These are phyloP conservation scores for Cystobasidium pallidum DNA, from an alignment of 1,284 basidiomycete genomes.

Conservation along the genomic window DNA sequence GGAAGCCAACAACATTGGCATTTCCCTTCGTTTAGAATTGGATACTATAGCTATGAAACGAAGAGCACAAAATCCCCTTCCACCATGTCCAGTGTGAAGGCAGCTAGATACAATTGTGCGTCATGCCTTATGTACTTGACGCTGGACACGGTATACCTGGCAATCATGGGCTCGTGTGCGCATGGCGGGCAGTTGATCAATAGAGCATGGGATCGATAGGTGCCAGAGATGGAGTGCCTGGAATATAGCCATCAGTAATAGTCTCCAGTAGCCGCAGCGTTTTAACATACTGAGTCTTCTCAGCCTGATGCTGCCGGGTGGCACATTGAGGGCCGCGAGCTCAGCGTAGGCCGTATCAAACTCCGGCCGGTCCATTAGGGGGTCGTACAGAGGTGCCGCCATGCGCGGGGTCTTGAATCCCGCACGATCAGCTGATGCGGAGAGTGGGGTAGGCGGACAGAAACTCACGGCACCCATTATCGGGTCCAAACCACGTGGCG, in stretches of 20 bases:
- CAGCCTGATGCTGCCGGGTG: constrained; percentile 9
- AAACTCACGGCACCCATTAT: background rate
- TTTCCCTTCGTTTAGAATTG: too few species aligned
- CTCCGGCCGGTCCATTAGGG: background rate
- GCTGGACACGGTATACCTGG: too few species aligned
- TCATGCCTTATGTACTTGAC: too few species aligned
- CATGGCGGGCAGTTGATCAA: background rate
- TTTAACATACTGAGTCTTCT: constrained; percentile 15
- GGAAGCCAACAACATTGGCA: too few species aligned
- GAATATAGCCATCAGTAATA: background rate
- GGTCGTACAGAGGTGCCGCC: background rate
- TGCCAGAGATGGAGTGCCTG: background rate
- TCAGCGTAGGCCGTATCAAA: constrained; percentile 3
- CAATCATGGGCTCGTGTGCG: background rate
- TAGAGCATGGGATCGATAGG: constrained; percentile 1
- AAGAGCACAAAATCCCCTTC: too few species aligned
- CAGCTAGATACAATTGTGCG: too few species aligned
- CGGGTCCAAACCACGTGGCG: background rate
- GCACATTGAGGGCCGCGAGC: constrained; percentile 5
- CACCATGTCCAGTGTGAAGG: too few species aligned
- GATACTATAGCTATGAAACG: too few species aligned
- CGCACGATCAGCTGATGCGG: too few species aligned
- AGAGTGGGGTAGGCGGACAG: background rate
- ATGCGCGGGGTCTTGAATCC: constrained; percentile 18
- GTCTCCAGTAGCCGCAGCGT: background rate